These are phyloP conservation scores for Penicillium sp. DNA, from an alignment of 2,329 filamentous ascomycete genomes.

Conservation along the genomic window DNA sequence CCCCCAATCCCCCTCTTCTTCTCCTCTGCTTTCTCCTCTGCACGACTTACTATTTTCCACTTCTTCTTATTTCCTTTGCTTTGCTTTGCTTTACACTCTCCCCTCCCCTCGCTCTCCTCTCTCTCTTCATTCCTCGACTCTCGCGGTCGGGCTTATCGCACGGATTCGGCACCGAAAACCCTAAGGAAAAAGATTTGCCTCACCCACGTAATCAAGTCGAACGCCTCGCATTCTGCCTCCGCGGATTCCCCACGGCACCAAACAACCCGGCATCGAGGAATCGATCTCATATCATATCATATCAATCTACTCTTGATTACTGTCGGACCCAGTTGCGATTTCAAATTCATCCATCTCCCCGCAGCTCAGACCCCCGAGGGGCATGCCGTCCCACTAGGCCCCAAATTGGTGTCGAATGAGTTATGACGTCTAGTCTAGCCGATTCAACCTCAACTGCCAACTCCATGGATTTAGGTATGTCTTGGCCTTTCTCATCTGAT, in stretches of 20 bases:
- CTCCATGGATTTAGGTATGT: constrained; percentile 37
- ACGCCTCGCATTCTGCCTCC: constrained; percentile 21
- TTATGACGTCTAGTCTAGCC: constrained; percentile 44
- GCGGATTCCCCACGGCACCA: no score
- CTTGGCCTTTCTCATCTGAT: constrained; percentile 14
- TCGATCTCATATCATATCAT: no score
- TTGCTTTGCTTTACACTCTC: not conserved
- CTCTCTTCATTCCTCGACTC: not conserved
- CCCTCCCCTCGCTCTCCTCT: constrained; percentile 2
- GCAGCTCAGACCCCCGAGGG: constrained; percentile 27
- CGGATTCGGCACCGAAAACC: constrained; percentile 29
- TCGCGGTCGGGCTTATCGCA: constrained; percentile 18
- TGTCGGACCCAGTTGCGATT: constrained; percentile 1
- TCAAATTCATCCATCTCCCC: constrained; percentile 10
- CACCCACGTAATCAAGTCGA: constrained; percentile 30
- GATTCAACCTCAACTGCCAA: constrained; percentile 30
- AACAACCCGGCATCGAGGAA: no score
- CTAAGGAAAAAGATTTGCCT: constrained; percentile 36
- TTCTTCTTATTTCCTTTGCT: constrained; percentile 10
- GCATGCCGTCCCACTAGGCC: constrained; percentile 38
- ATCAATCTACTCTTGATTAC: no score
- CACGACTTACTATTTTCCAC: constrained; percentile 5
- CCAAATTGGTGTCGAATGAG: constrained; percentile 28
- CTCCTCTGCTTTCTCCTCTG: constrained; percentile 11
- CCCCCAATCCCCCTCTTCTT: constrained; percentile 12